Evolutionary conservation across 2,329 filamentous ascomycete genomes (phyloP).

Genomic region (Aspergillus costaricaensis): DNA sequence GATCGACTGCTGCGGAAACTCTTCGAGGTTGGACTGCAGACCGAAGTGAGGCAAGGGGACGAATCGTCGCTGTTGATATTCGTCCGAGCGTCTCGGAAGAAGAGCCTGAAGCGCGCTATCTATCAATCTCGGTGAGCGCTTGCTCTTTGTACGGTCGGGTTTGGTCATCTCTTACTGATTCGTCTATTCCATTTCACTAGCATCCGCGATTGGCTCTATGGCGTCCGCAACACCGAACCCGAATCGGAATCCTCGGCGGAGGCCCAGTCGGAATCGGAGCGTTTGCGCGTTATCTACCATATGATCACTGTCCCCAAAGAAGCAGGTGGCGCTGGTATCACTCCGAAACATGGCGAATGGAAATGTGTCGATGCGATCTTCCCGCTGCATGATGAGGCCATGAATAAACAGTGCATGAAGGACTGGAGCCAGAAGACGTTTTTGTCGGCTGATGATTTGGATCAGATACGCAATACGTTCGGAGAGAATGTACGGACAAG

Average conservation of each 20-base stretch:
- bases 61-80: slow-evolving; percentile 79
- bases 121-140: slow-evolving; percentile 70
- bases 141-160: neutral
- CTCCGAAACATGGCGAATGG: slow-evolving; percentile 69
- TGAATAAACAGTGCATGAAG: slow-evolving; percentile 77
- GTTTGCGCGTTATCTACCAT: slow-evolving; percentile 81
- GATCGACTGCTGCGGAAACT: slow-evolving; percentile 76
- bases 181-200: slow-evolving; percentile 44
- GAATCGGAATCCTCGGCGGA: slow-evolving; percentile 73
- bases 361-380: slow-evolving; percentile 74
- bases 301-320: slow-evolving; percentile 74
- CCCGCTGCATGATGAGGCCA: slow-evolving; percentile 73
- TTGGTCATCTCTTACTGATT: neutral
- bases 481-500: slow-evolving; percentile 58
- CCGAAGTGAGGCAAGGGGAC: slow-evolving; percentile 81
- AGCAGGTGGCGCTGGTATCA: slow-evolving; percentile 79
- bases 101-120: slow-evolving; percentile 75
- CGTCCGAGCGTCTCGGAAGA: slow-evolving; percentile 70
- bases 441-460: slow-evolving; percentile 64
- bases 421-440: slow-evolving; percentile 63
- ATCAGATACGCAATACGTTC: slow-evolving; percentile 74
- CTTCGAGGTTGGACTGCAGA: slow-evolving; percentile 75
- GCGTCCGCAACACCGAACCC: slow-evolving; percentile 75
- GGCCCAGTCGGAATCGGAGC: slow-evolving; percentile 84
- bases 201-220: slow-evolving; percentile 93